These are phyloP conservation scores for Berkeleyomyces basicola DNA, from an alignment of 2,329 filamentous ascomycete species.

Conservation along the genomic window DNA sequence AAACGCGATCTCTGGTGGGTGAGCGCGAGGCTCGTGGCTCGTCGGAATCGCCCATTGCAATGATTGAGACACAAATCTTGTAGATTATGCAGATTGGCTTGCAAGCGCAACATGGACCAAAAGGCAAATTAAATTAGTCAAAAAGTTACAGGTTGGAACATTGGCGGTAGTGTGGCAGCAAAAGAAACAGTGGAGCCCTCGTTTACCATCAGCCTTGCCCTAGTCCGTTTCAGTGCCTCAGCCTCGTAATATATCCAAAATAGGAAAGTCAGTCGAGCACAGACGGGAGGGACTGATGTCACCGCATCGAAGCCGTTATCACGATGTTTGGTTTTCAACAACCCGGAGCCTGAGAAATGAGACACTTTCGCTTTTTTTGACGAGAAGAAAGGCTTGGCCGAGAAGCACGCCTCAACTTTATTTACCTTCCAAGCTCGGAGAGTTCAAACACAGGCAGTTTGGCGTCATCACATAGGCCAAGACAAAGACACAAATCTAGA, in stretches of 20 bases:
- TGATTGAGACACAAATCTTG: background rate
- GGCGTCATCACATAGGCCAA: background rate
- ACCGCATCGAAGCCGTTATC: background rate
- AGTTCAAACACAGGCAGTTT: background rate
- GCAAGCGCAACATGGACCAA: too few species aligned
- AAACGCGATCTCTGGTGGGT: background rate
- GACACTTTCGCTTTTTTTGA: slow-evolving; percentile 1
- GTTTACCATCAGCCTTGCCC: background rate
- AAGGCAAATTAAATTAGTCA: background rate
- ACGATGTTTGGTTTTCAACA: background rate
- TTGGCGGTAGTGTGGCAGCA: background rate
- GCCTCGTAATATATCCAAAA: background rate
- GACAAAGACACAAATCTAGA: background rate
- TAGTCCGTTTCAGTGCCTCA: background rate
- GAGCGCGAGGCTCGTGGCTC: background rate
- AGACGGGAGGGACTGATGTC: background rate
- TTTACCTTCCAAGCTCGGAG: background rate
- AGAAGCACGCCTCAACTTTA: background rate
- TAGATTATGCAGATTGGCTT: too few species aligned
- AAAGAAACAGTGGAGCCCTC: background rate
- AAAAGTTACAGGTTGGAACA: background rate
- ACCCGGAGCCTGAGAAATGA: background rate
- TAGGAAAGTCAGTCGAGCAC: background rate
- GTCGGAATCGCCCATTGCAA: background rate
- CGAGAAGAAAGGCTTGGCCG: background rate